Conservation (phyloP, 306 rosid species). For the Glycine soja region DNA sequence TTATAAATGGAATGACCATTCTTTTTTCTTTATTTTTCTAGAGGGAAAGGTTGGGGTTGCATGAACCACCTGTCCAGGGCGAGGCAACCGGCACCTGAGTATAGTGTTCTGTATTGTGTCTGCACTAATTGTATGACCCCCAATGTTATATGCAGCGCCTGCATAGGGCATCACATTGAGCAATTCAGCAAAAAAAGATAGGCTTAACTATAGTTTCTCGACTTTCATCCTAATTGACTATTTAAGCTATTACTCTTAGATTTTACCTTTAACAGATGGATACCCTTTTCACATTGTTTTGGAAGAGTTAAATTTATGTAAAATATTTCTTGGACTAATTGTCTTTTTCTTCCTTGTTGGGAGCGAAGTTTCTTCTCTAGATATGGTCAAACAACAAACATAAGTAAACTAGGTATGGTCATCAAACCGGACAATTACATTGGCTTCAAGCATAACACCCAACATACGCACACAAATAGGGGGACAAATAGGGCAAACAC, state of each 20-base stretch:
- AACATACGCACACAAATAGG: too few species aligned
- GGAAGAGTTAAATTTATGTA: too few species aligned
- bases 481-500: too few species aligned
- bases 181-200: constrained; percentile 19
- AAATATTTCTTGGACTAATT: too few species aligned
- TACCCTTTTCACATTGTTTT: constrained; percentile 76
- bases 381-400: too few species aligned
- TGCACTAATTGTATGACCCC: constrained; percentile 83
- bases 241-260: constrained; percentile 1
- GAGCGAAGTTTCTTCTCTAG: too few species aligned
- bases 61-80: constrained; percentile 84
- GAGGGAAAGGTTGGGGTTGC: constrained; percentile 5
- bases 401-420: too few species aligned
- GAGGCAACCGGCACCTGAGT: constrained; percentile 86
- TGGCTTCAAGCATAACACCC: too few species aligned
- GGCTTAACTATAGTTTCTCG: background rate
- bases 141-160: constrained; percentile 97
- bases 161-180: constrained; percentile 39
- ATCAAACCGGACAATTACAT: too few species aligned
- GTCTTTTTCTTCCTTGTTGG: too few species aligned
- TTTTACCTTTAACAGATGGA: constrained; percentile 84
- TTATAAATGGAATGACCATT: background rate
- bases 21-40: background rate
- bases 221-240: constrained; percentile 22
- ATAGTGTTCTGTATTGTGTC: constrained; percentile 79